Evolutionary conservation across 2,329 filamentous ascomycete genomes (phyloP).

Genomic region (Sclerotinia sclerotiorum): DNA sequence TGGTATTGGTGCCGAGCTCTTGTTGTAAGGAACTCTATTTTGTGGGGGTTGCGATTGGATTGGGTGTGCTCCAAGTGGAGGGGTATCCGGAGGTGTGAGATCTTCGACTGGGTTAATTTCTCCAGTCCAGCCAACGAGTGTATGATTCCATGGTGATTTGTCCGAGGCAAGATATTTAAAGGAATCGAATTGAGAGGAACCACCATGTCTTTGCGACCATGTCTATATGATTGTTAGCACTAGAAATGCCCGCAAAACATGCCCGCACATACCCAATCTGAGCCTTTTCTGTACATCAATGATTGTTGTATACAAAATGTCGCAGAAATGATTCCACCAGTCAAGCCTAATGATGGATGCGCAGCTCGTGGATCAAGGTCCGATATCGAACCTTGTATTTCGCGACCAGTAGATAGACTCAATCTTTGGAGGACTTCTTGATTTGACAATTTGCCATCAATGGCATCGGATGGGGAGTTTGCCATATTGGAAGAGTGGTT

Average conservation of each 20-base stretch:
- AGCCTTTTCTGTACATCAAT: constrained; percentile 56
- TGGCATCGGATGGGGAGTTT: constrained; percentile 36
- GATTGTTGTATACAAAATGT: constrained; percentile 64
- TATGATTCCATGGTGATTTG: constrained; percentile 84
- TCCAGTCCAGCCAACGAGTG: constrained; percentile 90
- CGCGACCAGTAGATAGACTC: constrained; percentile 40
- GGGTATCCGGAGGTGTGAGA: constrained; percentile 49
- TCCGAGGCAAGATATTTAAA: constrained; percentile 86
- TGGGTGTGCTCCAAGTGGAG: constrained; percentile 49
- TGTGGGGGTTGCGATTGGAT: constrained; percentile 42
- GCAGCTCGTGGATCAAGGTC: constrained; percentile 54
- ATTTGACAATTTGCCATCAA: constrained; percentile 42
- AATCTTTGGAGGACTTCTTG: constrained; percentile 48
- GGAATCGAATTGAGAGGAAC: constrained; percentile 89
- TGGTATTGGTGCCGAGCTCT: constrained; percentile 76
- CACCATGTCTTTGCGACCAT: constrained; percentile 74
- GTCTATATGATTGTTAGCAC: constrained; percentile 52
- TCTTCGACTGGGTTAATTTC: constrained; percentile 65
- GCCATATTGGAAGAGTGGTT: constrained; percentile 32
- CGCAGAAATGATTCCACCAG: constrained; percentile 65
- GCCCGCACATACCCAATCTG: constrained; percentile 57
- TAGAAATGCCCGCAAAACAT: not conserved
- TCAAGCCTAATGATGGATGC: constrained; percentile 58
- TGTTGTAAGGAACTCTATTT: constrained; percentile 55
- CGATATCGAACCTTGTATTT: constrained; percentile 48